Base-by-base conservation (phyloP, 2,329 filamentous ascomycete genomes). In the Lecanoromycetidae sp. region DNA sequence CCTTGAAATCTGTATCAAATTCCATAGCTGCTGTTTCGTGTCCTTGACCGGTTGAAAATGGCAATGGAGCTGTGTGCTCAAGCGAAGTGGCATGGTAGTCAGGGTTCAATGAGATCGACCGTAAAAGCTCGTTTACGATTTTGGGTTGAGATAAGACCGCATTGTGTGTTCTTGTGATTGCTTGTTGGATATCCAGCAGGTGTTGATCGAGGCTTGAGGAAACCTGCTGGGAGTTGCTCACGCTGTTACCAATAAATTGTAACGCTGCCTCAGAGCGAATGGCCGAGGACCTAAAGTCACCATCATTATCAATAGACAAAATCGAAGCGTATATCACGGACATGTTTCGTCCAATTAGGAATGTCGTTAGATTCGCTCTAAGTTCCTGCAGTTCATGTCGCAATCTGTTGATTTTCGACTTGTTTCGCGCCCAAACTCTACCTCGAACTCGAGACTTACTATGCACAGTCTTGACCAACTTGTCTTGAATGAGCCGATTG, bases 341-440 rank as follows among this genome's bases (percentile, higher is more conserved):
- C 32, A 26, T 10, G 19, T 35, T 15, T 15, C 0, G 25, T 15
- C 29, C 32, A 1, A 12, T 35, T 12, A 44, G 8, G 20, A 32
- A 9, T 4, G 32, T 23, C 29, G 36, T 2, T 3, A 46, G 23
- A n/a, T 39, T 19, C 17, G 9, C 35, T 22, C 35, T 38, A 20
- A 29, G 23, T 23, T 46, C 23, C 23, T 29, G 17, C 13, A 46
- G 36, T 2, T 33, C 22, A 30, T 30, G 23, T 32, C 40, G 34
- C n/a, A 46, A 26, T 19, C 23, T 40, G n/a, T 30, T 26, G 15
- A 46, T 38, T 25, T 46, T 40, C 2, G 34, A 3, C 25, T 39
- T 46, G 9, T 39, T 46, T 33, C 45, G 34, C 27, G 17, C 15
- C 45, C 45, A 48, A 43, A 27, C 29, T 43, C 38, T 43, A 12